Conservation (phyloP, 345 rosid genomes). For the Isatis tinctoria region DNA sequence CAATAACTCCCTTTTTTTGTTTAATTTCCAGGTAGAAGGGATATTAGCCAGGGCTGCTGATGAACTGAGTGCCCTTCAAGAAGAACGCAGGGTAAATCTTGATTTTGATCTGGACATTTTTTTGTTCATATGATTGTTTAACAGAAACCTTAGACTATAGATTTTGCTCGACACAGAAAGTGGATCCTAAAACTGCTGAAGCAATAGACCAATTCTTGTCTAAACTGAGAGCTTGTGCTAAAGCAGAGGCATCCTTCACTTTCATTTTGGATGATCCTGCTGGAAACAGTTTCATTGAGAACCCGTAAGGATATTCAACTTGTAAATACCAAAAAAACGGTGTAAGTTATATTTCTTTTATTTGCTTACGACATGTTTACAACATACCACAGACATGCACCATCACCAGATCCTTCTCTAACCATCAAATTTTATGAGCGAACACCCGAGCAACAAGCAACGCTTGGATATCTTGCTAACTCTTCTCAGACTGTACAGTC, state of each 20-base stretch:
- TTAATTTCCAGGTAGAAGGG: constrained; percentile 63
- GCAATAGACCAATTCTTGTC: constrained; percentile 73
- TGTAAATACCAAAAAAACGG: background rate
- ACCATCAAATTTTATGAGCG: constrained; percentile 76
- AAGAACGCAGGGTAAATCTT: constrained; percentile 68
- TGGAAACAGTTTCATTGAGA: constrained; percentile 95
- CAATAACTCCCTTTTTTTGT: background rate
- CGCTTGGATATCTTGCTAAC: constrained; percentile 63
- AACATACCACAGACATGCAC: constrained; percentile 53
- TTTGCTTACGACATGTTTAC: background rate
- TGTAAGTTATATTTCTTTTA: background rate
- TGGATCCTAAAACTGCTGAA: constrained; percentile 79
- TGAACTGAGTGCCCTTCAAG: constrained; percentile 84
- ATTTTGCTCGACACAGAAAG: constrained; percentile 51
- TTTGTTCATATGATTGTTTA: background rate
- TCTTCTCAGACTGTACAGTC: constrained; percentile 44
- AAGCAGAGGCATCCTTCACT: constrained; percentile 59
- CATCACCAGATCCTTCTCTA: constrained; percentile 75
- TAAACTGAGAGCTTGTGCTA: constrained; percentile 74
- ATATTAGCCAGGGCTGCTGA: constrained; percentile 70
- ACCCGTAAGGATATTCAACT: constrained; percentile 57
- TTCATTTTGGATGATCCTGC: constrained; percentile 87
- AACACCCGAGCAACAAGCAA: constrained; percentile 75
- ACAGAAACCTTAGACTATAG: background rate
- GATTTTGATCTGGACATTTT: background rate